Conservation (phyloP, 2,329 filamentous ascomycete species). For the Sporothrix phasma region DNA sequence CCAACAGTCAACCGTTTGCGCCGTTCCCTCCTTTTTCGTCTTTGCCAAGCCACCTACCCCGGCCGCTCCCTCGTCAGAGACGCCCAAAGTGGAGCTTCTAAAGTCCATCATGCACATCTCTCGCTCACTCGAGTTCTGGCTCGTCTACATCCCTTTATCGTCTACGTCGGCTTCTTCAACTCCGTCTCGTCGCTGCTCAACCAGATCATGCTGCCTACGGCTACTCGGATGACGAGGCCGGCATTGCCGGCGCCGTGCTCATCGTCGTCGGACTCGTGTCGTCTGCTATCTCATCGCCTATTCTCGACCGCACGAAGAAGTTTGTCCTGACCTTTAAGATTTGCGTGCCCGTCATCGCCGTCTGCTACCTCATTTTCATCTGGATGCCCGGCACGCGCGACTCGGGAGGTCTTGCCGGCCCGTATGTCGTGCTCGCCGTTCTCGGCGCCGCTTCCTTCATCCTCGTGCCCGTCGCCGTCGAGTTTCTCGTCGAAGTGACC, state of each 20-base stretch:
- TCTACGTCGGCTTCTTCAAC: conserved; percentile 93
- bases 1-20: conserved; percentile 46
- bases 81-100: conserved; percentile 43
- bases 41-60: conserved; percentile 69
- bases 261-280: conserved; percentile 78
- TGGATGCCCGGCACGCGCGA: conserved; percentile 61
- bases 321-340: conserved; percentile 66
- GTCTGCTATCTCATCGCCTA: conserved; percentile 65
- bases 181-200: conserved; percentile 77
- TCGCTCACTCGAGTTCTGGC: conserved; percentile 61
- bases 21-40: conserved; percentile 72
- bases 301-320: conserved; percentile 75
- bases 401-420: conserved; percentile 45
- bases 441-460: conserved; percentile 73
- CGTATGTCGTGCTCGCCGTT: conserved; percentile 64
- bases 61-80: conserved; percentile 55
- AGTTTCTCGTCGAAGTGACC: conserved; percentile 78
- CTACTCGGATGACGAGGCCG: conserved; percentile 73
- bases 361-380: conserved; percentile 66
- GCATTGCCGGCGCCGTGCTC: conserved; percentile 79
- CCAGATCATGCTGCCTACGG: conserved; percentile 78
- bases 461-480: conserved; percentile 73
- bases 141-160: conserved; percentile 71
- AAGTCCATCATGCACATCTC: conserved; percentile 45
- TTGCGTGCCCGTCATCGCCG: conserved; percentile 62